Conservation (phyloP, 441 rosid species). For the Aquilaria agallochum region DNA sequence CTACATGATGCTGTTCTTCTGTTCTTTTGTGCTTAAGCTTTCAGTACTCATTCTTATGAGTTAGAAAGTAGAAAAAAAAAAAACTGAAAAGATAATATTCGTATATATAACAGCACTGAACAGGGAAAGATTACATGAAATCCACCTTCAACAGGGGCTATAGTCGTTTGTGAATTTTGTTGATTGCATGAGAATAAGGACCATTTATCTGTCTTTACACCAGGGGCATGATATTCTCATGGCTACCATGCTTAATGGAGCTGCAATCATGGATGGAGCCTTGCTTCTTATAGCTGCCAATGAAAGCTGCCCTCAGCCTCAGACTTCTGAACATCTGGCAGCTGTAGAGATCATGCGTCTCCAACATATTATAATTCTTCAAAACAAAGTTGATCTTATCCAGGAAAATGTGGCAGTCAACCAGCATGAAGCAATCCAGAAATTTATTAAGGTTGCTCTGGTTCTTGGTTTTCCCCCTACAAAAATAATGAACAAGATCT, state of each 20-base stretch:
- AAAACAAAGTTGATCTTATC: conserved; percentile 81
- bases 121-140: too few species aligned
- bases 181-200: conserved; percentile 1
- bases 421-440: conserved; percentile 75
- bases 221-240: conserved; percentile 97
- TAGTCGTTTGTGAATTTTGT: not conserved
- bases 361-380: conserved; percentile 79
- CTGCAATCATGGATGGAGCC: conserved; percentile 97
- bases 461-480: too few species aligned
- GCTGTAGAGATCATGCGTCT: conserved; percentile 91
- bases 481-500: too few species aligned
- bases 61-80: too few species aligned
- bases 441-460: conserved; percentile 54
- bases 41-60: too few species aligned
- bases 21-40: too few species aligned
- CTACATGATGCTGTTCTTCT: too few species aligned
- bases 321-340: conserved; percentile 88
- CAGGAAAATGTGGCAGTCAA: conserved; percentile 82
- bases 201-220: conserved; percentile 8
- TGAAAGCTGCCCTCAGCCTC: conserved; percentile 87
- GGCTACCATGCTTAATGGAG: conserved; percentile 99
- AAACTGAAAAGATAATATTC: too few species aligned
- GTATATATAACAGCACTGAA: too few species aligned
- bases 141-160: not conserved
- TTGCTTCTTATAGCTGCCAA: conserved; percentile 80